Conservation (phyloP, 495 filamentous ascomycete genomes). For the Extremus antarcticus region DNA sequence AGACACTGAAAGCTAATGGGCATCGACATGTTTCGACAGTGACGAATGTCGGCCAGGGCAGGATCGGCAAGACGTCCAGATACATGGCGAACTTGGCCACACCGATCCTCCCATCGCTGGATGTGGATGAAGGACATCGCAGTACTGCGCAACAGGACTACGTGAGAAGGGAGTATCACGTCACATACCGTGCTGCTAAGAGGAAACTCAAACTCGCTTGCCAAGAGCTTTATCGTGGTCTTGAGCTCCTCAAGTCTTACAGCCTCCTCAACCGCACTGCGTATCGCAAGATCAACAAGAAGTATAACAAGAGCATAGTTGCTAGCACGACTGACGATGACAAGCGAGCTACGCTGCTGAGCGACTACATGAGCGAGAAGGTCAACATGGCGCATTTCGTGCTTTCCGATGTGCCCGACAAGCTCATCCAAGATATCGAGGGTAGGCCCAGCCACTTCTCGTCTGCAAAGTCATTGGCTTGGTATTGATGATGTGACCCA, state of each 20-base stretch:
- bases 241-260: slow-evolving; percentile 87
- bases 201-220: slow-evolving; percentile 80
- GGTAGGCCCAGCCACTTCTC: background rate
- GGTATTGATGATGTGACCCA: background rate
- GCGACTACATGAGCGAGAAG: slow-evolving; percentile 76
- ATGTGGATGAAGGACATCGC: background rate
- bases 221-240: slow-evolving; percentile 82
- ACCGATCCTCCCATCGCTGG: slow-evolving; percentile 17
- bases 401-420: background rate
- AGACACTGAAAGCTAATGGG: background rate
- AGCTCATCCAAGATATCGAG: background rate
- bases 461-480: background rate
- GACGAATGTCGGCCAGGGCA: slow-evolving; percentile 6
- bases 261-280: slow-evolving; percentile 79
- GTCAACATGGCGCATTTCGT: slow-evolving; percentile 82
- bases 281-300: slow-evolving; percentile 97
- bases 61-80: slow-evolving; percentile 47
- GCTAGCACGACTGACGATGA: slow-evolving; percentile 64
- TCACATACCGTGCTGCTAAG: slow-evolving; percentile 76
- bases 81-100: slow-evolving; percentile 44
- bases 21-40: background rate
- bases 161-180: slow-evolving; percentile 37
- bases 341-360: background rate
- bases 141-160: slow-evolving; percentile 26
- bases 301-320: slow-evolving; percentile 66